These are phyloP conservation scores for Dothistroma septosporum DNA, from an alignment of 2,329 filamentous ascomycete genomes.

Conservation along the genomic window DNA sequence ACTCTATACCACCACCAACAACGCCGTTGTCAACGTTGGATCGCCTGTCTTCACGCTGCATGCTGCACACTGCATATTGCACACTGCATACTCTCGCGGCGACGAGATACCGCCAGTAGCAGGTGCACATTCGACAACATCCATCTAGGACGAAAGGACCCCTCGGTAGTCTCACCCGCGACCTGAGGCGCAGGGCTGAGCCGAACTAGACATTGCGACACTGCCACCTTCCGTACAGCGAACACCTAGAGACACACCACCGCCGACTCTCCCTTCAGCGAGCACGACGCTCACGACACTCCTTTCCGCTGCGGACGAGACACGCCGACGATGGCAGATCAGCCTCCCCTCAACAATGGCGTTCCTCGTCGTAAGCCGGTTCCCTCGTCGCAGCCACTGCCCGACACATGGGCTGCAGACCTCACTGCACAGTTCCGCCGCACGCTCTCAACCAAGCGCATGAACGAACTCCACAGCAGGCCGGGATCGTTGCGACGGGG, in stretches of 20 bases:
- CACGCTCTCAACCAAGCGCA: constrained; percentile 76
- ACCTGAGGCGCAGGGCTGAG: background rate
- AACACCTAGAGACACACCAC: background rate
- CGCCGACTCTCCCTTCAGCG: background rate
- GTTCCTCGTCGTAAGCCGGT: constrained; percentile 33
- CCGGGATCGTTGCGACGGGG: constrained; percentile 46
- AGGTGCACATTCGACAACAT: background rate
- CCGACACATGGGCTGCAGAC: constrained; percentile 70
- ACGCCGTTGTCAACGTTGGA: background rate
- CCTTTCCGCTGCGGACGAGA: background rate
- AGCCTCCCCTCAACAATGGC: constrained; percentile 22
- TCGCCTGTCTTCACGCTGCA: background rate
- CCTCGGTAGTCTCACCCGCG: background rate
- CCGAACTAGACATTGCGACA: background rate
- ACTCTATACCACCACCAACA: background rate
- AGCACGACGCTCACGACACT: background rate
- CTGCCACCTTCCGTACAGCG: background rate
- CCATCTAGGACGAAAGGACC: background rate
- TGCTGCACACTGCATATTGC: background rate
- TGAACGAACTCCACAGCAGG: constrained; percentile 66
- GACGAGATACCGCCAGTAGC: background rate
- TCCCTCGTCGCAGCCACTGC: constrained; percentile 25
- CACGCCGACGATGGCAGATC: constrained; percentile 26
- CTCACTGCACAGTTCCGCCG: constrained; percentile 82
- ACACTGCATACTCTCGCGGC: background rate